Evolutionary conservation across 805 yeast species (phyloP), one percentile per base, ranked within the genome.

Genomic region (Kuraishia piskuri): DNA sequence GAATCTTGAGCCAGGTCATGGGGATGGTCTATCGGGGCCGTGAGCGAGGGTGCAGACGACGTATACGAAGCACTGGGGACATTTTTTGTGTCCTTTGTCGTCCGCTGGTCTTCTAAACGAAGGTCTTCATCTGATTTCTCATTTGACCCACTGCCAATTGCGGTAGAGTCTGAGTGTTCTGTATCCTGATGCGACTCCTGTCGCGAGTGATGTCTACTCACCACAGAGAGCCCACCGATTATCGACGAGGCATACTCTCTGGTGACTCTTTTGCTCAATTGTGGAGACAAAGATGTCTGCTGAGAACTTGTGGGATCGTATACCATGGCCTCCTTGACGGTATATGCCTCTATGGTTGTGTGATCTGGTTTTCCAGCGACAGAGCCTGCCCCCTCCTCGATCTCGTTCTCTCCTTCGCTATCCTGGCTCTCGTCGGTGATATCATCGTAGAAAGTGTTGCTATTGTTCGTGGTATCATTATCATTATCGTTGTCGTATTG

Each of bases 211-310:
- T 22, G 44, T 46, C 48, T 48, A n/a, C 45, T 62, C 2, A 60
- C 56, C 3, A 72, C 59, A 2, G 68, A 57, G 1, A 74, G 70
- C 3, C 84, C 86, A 3, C 86, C 86, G 10, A 80, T 79, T 21
- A 78, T 63, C 1, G 79, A 73, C 22, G 69, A 63, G 49, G 81
- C 80, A 52, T 76, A 55, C 24, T 54, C 53, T 40, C 54, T 54
- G 26, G 52, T 56, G 54, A 40, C 40, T 31, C 40, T 31, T 31
- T 12, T 31, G 40, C 40, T 31, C 7, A 31, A n/a, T 12, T 12
- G 9, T 31, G 40, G 40, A 3, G 40, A 31, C 14, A 12, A 31
- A 3, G 40, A 4, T n/a, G n/a, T 7, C 40, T 31, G 4, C 40
- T 7, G 31, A 25, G 31, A 25, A 25, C 10, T 25, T 25, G 31